Evolutionary conservation across 2,329 filamentous ascomycete genomes (phyloP), one percentile per base, ranked within the genome.

Genomic region (Cladosporium halotolerans): DNA sequence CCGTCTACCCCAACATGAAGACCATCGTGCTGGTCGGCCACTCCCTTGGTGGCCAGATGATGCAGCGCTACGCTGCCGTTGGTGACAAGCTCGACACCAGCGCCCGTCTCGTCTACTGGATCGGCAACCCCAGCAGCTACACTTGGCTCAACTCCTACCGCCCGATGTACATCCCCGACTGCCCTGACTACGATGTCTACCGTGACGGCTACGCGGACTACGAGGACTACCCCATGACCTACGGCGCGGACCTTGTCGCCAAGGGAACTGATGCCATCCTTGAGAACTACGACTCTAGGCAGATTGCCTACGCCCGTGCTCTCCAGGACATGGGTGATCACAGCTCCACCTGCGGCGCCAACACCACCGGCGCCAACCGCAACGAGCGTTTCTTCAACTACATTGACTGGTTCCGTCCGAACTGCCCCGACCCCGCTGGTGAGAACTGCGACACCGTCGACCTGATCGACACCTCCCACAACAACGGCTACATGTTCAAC

Each of bases 371-470:
- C 11, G 49, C 52, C 23, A 65, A 69, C 41, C 64, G 68, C n/a
- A 63, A 69, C 56, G 68, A 69, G 57, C 64, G 68, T 9, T 68
- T 69, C 59, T 68, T 68, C 63, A 65, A 65, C 60, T 69, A 64
- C 53, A 66, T 68, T 57, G 58, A 63, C 41, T 55, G 50, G 3
- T 68, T 68, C 45, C 62, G 65, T n/a, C 60, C 65, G 4, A 57
- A 56, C 23, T 68, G 66, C 45, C 54, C 51, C 16, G 61, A 60
- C 31, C 55, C 63, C 8, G 10, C 54, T 3, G 56, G 52, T 3
- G 50, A 55, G 13, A 60, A 63, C 46, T 67, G 64, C 57, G 59
- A 65, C 41, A 70, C 66, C 3, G 58, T 68, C 40, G 66, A 69
- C 52, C 58, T 67, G 44, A 55, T 67, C 32, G 45, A 62, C 39